These are phyloP conservation scores for Aspergillus pseudotamarii DNA, from an alignment of 2,329 filamentous ascomycete genomes.

Conservation along the genomic window DNA sequence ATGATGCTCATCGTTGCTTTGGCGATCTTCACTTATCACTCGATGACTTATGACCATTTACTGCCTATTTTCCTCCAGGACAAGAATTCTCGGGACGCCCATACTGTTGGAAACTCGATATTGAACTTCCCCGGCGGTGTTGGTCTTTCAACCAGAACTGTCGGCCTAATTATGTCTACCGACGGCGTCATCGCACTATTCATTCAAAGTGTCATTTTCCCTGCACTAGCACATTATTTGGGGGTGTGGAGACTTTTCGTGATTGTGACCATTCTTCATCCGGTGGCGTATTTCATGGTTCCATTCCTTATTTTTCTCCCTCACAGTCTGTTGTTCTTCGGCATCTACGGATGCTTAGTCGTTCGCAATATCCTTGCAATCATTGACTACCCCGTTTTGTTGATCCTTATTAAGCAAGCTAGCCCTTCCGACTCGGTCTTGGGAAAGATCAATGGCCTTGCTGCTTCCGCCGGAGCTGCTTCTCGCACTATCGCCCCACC, in stretches of 20 bases:
- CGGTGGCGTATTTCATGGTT: conserved; percentile 68
- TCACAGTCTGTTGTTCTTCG: conserved; percentile 55
- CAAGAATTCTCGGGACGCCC: conserved; percentile 39
- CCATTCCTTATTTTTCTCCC: conserved; percentile 68
- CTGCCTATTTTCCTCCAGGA: conserved; percentile 93
- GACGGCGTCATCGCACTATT: conserved; percentile 73
- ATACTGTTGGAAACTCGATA: conserved; percentile 39
- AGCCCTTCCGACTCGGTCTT: conserved; percentile 64
- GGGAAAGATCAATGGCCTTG: conserved; percentile 72
- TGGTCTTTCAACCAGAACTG: conserved; percentile 66
- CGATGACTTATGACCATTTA: conserved; percentile 91
- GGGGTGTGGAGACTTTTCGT: conserved; percentile 71
- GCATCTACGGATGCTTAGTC: conserved; percentile 67
- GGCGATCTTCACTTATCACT: conserved; percentile 90
- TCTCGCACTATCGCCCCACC: conserved; percentile 72
- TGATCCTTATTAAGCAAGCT: conserved; percentile 74
- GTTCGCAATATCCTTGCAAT: conserved; percentile 71
- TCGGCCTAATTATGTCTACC: conserved; percentile 68
- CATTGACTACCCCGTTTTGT: conserved; percentile 66
- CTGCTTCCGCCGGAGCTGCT: conserved; percentile 71
- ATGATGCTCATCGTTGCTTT: conserved; percentile 78
- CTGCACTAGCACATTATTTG: conserved; percentile 62
- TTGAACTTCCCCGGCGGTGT: conserved; percentile 67
- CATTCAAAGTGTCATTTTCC: conserved; percentile 73
- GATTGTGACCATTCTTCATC: conserved; percentile 66